phyloP scores from a whole-genome alignment of 176 grass and related monocot species.

The Juncus inflexus region DNA sequence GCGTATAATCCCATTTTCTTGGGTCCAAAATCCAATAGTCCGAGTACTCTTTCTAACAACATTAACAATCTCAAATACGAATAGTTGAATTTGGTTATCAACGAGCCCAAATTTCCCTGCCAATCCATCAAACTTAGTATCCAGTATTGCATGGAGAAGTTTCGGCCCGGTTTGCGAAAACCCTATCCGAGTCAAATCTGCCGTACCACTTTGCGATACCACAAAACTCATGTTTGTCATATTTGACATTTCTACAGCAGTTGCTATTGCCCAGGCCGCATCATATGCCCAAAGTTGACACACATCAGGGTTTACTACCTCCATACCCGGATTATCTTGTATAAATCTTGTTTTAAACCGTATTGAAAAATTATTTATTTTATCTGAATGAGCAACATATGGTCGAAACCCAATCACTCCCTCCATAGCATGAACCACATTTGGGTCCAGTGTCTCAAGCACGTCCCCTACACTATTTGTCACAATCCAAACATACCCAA shows the following conservation, averaged over 20 bases:
- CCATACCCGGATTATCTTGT: conserved; percentile 5
- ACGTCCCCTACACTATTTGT: conserved; percentile 22
- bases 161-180: conserved; percentile 36
- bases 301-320: neutral
- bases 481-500: conserved; percentile 49
- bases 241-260: conserved; percentile 9
- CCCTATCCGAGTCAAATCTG: conserved; percentile 46
- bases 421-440: conserved; percentile 25
- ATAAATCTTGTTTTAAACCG: conserved; percentile 21
- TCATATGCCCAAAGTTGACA: conserved; percentile 47
- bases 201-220: neutral
- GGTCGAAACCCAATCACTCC: conserved; percentile 33
- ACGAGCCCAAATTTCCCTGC: conserved; percentile 58
- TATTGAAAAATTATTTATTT: neutral
- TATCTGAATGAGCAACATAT: neutral
- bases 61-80: conserved; percentile 67
- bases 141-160: conserved; percentile 35
- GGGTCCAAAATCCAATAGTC: conserved; percentile 59
- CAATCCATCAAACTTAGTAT: conserved; percentile 50
- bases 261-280: conserved; percentile 30
- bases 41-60: conserved; percentile 41
- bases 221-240: neutral
- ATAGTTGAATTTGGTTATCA: conserved; percentile 50
- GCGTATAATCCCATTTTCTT: conserved; percentile 26
- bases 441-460: conserved; percentile 5